phyloP scores from a whole-genome alignment of 768 basidiomycete species.

The Suillus alpinus region DNA sequence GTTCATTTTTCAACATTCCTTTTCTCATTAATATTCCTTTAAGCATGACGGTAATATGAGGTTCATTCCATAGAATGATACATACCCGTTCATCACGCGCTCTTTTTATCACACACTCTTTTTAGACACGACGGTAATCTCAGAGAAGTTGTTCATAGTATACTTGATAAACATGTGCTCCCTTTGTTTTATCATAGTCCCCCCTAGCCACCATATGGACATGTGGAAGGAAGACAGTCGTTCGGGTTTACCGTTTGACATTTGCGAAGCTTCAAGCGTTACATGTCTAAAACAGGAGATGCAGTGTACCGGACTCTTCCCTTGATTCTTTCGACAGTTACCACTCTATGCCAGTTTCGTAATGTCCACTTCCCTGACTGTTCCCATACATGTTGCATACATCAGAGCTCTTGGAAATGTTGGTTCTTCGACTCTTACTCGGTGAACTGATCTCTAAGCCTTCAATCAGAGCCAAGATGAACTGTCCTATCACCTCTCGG shows the following conservation, averaged over 20 bases:
- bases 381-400: slow-evolving; percentile 68
- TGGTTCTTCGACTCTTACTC: slow-evolving; percentile 7
- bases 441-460: slow-evolving; percentile 5
- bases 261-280: too few species aligned
- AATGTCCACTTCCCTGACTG: slow-evolving; percentile 28
- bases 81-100: too few species aligned
- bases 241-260: too few species aligned
- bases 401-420: slow-evolving; percentile 76
- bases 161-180: too few species aligned
- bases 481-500: slow-evolving; percentile 83
- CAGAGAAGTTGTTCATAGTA: not conserved
- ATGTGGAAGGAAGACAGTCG: too few species aligned
- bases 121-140: not conserved
- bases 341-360: not conserved
- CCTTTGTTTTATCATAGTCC: too few species aligned
- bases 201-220: too few species aligned
- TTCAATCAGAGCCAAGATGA: slow-evolving; percentile 71
- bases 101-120: too few species aligned
- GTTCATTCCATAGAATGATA: not conserved
- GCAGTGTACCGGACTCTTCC: too few species aligned
- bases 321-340: not conserved
- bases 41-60: not conserved
- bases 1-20: not conserved
- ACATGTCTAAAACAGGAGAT: too few species aligned
- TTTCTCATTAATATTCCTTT: not conserved